A percentile compares a stretch with the other conserved stretches of the same genome.
These are phyloP conservation scores for Gastrodia elata DNA, from an alignment of 106 monocot species.

Conservation along the genomic window DNA sequence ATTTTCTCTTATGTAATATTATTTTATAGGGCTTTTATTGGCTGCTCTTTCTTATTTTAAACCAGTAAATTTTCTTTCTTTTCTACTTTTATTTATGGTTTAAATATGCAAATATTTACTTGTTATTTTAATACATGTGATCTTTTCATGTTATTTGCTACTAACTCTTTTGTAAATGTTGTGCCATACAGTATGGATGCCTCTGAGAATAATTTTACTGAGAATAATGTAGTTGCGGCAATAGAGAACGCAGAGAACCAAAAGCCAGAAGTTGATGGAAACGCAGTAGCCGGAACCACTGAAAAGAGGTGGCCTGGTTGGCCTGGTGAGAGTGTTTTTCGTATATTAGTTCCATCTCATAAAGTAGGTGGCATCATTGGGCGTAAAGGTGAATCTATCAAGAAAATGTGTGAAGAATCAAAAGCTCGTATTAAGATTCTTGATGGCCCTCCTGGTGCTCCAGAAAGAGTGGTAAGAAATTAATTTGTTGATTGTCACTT, in stretches of 20 bases:
- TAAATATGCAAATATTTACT: too few relatives aligned
- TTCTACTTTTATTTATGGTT: too few relatives aligned
- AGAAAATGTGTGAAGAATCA: slow-evolving; percentile 90
- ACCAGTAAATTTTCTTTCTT: too few relatives aligned
- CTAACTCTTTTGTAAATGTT: too few relatives aligned
- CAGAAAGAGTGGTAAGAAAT: slow-evolving; percentile 79
- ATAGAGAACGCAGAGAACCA: slow-evolving; percentile 10
- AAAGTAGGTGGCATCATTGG: slow-evolving; percentile 90
- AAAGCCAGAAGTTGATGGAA: background rate
- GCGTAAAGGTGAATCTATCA: slow-evolving; percentile 82
- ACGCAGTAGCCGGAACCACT: background rate
- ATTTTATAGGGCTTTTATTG: too few relatives aligned
- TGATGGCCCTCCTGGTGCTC: slow-evolving; percentile 70
- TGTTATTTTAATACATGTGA: too few relatives aligned
- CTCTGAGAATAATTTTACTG: slow-evolving; percentile 15
- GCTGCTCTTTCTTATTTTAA: too few relatives aligned
- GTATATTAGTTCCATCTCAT: slow-evolving; percentile 69
- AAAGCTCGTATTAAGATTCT: slow-evolving; percentile 87
- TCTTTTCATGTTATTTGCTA: too few relatives aligned
- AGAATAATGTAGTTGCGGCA: slow-evolving; percentile 10
- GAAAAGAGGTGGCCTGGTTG: slow-evolving; percentile 93
- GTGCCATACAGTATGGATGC: slow-evolving; percentile 21
- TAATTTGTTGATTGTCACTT: background rate
- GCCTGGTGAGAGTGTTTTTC: slow-evolving; percentile 89
- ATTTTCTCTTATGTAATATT: too few relatives aligned